Conservation (phyloP, 345 rosid species). For the Dipteronia dyeriana region DNA sequence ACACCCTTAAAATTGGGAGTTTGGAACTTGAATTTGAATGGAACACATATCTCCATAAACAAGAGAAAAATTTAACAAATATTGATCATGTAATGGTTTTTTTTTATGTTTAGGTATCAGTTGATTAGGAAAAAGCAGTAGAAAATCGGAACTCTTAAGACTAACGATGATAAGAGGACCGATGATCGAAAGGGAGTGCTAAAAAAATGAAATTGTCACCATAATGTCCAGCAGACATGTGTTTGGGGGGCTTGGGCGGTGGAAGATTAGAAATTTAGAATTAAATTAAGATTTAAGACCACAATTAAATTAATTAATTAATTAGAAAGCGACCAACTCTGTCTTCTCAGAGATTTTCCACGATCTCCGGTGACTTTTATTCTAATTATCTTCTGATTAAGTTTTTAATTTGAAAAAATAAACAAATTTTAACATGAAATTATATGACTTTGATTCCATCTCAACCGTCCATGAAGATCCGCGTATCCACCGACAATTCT, state of each 20-base stretch:
- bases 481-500: slow-evolving; percentile 41
- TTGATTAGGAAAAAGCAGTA: too few species aligned
- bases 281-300: not conserved
- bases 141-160: too few species aligned
- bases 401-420: not conserved
- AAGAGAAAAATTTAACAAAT: too few species aligned
- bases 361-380: slow-evolving; percentile 30
- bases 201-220: slow-evolving; percentile 5
- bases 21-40: too few species aligned
- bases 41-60: too few species aligned
- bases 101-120: too few species aligned
- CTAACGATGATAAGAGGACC: too few species aligned
- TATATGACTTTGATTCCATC: slow-evolving; percentile 14
- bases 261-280: slow-evolving; percentile 14
- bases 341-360: slow-evolving; percentile 28
- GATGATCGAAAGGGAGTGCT: too few species aligned
- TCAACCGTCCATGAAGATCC: slow-evolving; percentile 38
- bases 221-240: slow-evolving; percentile 19
- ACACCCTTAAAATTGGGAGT: too few species aligned
- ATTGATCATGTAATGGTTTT: too few species aligned
- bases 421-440: not conserved
- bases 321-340: slow-evolving; percentile 16
- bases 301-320: not conserved
- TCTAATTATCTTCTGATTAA: not conserved
- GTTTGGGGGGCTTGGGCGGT: slow-evolving; percentile 21